Percentiles rank a stretch among this genome's conserved stretches.
phyloP scores from a whole-genome alignment of 371 early-diverging fungal genomes.

The Blakeslea trispora region DNA sequence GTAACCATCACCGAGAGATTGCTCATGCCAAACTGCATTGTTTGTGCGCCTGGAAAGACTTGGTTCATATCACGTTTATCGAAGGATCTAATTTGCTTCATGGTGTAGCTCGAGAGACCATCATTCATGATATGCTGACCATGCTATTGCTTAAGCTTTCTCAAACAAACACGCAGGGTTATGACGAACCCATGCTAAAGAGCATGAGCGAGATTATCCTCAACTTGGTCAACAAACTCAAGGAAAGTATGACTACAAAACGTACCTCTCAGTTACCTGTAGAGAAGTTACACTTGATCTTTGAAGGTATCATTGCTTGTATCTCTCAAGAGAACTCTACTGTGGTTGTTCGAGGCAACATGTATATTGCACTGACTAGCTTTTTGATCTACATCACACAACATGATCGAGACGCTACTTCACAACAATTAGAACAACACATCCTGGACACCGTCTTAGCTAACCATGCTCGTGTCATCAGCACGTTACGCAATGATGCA shows the following conservation, averaged over 20 bases:
- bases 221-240: constrained; percentile 35
- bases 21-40: constrained; percentile 62
- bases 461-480: constrained; percentile 69
- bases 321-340: constrained; percentile 63
- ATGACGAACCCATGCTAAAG: constrained; percentile 53
- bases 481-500: constrained; percentile 79
- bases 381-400: constrained; percentile 54
- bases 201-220: constrained; percentile 65
- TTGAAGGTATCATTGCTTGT: constrained; percentile 69
- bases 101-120: constrained; percentile 59
- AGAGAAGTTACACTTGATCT: constrained; percentile 55
- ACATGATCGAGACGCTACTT: constrained; percentile 17
- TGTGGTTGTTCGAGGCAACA: constrained; percentile 74
- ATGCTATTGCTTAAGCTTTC: constrained; percentile 62
- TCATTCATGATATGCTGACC: constrained; percentile 61
- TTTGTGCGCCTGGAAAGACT: constrained; percentile 78
- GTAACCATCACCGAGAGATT: constrained; percentile 70
- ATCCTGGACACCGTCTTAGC: constrained; percentile 45
- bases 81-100: constrained; percentile 67
- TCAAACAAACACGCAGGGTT: constrained; percentile 10
- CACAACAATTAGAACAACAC: constrained; percentile 20
- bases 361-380: constrained; percentile 77
- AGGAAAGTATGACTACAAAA: constrained; percentile 9
- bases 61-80: constrained; percentile 70
- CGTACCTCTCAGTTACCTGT: constrained; percentile 50